Conservation (phyloP, 345 rosid genomes). For the Rhodamnia argentea region DNA sequence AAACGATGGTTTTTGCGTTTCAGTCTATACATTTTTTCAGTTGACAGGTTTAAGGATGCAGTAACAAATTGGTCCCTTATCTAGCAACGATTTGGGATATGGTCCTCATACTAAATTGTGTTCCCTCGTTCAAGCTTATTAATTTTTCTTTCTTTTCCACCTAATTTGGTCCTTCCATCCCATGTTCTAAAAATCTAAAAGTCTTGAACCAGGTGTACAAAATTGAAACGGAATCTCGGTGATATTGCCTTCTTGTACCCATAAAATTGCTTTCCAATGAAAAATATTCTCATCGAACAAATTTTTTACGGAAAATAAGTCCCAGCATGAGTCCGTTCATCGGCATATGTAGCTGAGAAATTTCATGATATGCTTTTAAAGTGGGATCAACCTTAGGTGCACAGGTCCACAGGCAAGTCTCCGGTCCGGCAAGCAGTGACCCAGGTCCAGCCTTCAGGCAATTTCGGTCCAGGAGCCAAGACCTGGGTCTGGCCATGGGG, state of each 20-base stretch:
- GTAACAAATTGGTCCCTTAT: background rate
- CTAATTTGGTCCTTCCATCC: background rate
- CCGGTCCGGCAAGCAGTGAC: background rate
- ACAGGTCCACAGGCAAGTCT: background rate
- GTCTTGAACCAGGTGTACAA: background rate
- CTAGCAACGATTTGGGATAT: background rate
- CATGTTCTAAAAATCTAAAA: background rate
- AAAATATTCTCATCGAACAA: background rate
- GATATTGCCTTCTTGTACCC: background rate
- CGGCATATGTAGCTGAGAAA: background rate
- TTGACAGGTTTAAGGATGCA: background rate
- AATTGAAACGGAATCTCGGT: background rate
- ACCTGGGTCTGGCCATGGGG: background rate
- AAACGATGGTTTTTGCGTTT: too few species aligned
- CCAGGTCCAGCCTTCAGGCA: background rate
- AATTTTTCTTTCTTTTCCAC: background rate
- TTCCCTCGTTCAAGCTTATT: background rate
- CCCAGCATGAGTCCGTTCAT: background rate
- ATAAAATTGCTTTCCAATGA: background rate
- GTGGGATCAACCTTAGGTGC: background rate
- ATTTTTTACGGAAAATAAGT: background rate
- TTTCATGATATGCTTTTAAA: background rate
- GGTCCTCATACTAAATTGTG: background rate
- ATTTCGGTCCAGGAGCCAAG: background rate
- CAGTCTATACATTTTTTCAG: too few species aligned